Evolutionary conservation across 345 rosid species (phyloP).

Genomic region (Lumnitzera littorea): DNA sequence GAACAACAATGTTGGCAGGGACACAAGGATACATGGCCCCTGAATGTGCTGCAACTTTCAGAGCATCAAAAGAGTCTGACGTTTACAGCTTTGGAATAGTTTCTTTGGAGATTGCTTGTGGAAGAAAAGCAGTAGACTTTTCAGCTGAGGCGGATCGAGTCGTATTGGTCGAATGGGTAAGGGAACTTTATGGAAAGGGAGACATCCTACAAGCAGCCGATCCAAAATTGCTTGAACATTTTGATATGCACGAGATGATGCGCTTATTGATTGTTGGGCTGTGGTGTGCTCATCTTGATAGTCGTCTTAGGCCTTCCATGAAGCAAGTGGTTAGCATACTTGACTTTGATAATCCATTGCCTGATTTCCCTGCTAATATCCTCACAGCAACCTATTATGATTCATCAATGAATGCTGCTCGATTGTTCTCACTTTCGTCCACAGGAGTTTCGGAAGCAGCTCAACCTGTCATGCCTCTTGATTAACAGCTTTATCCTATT

Average conservation of each 20-base stretch:
- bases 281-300: not conserved
- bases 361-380: too few relatives aligned
- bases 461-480: too few relatives aligned
- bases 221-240: not conserved
- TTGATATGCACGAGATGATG: slow-evolving; percentile 4
- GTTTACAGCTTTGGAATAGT: slow-evolving; percentile 32
- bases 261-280: not conserved
- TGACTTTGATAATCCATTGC: too few relatives aligned
- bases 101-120: not conserved
- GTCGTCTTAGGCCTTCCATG: not conserved
- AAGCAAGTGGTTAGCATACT: too few relatives aligned
- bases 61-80: slow-evolving; percentile 26
- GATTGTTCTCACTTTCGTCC: too few relatives aligned
- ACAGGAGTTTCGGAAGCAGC: too few relatives aligned
- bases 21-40: slow-evolving; percentile 1
- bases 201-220: slow-evolving; percentile 4
- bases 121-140: slow-evolving; percentile 14
- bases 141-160: not conserved
- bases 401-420: too few relatives aligned
- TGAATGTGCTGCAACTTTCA: slow-evolving; percentile 5
- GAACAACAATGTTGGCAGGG: slow-evolving; percentile 17
- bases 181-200: slow-evolving; percentile 8
- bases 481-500: too few relatives aligned
- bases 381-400: too few relatives aligned
- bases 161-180: slow-evolving; percentile 3